Base-by-base conservation (phyloP, 2,329 filamentous ascomycete genomes). In the Cladorrhinum sp. region DNA sequence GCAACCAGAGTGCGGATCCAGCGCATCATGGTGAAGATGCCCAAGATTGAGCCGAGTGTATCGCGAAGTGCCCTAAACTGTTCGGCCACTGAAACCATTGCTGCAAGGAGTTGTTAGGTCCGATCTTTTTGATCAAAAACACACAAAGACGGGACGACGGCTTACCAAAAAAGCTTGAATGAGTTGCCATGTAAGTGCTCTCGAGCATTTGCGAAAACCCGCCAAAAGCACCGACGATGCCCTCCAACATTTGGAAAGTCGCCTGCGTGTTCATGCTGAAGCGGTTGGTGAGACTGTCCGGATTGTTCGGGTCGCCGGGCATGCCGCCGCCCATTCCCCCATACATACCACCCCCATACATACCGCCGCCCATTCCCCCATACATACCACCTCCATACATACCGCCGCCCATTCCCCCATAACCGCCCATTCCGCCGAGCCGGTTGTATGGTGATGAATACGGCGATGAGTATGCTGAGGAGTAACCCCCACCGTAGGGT, bases 191-290 rank as follows among this genome's bases (percentile, higher is more conserved):
- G 71, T 97, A 99, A 10, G 95, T 98, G 79, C 95, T 98, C 78
- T 99, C 95, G 25, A 99, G 83, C 95, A 99, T 99, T 79, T 99
- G 95, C 12, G 96, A 92, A 73, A 99, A 98, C 0, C 96, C 95
- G 20, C 93, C 93, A 79, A 99, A 99, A 2, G 95, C 93, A 23
- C 92, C 91, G 13, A 99, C 95, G 60, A 99, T 90, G 68, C 93
- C 95, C 78, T 99, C 95, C 55, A 99, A 92, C 83, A 99, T 92
- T 80, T 98, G 95, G 72, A 99, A 99, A 0, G 95, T 99, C 10
- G 93, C 91, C 69, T 95, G 91, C 0, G 96, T 99, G 79, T 90
- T 95, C 75, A 96, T 93, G 73, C 88, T 91, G 80, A 98, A 97
- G 57, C 91, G 89, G 72, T 96, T 91, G n/a, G 93, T 97, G 73